Base-by-base conservation (phyloP, 2,329 filamentous ascomycete genomes). In the Sphaceloma murrayae region DNA sequence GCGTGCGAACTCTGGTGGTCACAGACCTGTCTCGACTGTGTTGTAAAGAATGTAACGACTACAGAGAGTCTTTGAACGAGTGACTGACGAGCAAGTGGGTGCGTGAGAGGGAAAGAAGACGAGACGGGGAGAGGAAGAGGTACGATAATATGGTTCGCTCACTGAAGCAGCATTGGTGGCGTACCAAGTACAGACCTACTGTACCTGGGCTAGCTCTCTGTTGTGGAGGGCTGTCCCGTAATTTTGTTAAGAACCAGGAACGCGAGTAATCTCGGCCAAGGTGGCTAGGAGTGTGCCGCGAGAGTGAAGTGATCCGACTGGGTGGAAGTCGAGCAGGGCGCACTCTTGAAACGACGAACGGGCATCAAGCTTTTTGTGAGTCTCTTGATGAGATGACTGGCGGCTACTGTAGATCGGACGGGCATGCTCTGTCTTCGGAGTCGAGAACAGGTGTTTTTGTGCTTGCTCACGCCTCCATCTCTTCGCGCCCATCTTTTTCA, bases 31-130 rank as follows among this genome's bases (percentile, higher is more conserved):
- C n/a, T 22, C 34, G 33, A 36, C 27, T 26, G 46, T 21, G 24
- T 24, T n/a, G 39, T 31, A 46, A 45, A 16, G 46, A 48, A 31
- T 38, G 36, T 36, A 46, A 44, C 32, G 47, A 49, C 45, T 46
- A 18, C 36, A 30, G 13, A 16, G 36, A 40, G 36, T 40, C 36
- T 40, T 9, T 27, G 24, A 40, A 40, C 24, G 36, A 40, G 36
- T 40, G 36, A 40, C 27, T 40, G 36, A 40, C 14, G 18, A 16
- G 30, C 36, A 40, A 26, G 13, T 4, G 31, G n/a, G n/a, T n/a
- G n/a, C n/a, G n/a, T 29, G 24, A 26, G 30, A 29, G 24, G 18
- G 24, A 9, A 18, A 19, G 31, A 40, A 16, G 14, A 40, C 10
- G 7, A 40, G 24, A 14, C 36, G 19, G 36, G 17, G 19, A 40